Percentiles rank a stretch among this genome's conserved stretches.
Conservation (phyloP, 208 protist species). For the Trypanosoma grayi region DNA sequence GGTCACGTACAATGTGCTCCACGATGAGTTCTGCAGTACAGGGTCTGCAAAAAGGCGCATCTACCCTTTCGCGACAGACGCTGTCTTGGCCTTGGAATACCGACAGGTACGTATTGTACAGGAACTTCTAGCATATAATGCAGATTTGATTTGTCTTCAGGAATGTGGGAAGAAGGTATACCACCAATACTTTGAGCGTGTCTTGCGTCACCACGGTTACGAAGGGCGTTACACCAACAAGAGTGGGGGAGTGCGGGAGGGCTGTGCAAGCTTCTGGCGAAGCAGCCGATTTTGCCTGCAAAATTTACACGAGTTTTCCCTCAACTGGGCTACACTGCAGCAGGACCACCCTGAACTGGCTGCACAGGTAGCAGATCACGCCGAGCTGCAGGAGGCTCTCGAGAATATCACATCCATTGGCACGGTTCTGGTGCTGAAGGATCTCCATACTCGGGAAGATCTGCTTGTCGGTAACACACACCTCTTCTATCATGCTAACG, state of each 20-base stretch:
- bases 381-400: slow-evolving; percentile 68
- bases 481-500: slow-evolving; percentile 90
- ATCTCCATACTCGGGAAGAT: slow-evolving; percentile 37
- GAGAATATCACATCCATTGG: slow-evolving; percentile 59
- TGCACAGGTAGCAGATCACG: slow-evolving; percentile 29
- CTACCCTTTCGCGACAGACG: slow-evolving; percentile 85
- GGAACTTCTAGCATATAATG: slow-evolving; percentile 79
- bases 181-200: slow-evolving; percentile 57
- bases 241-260: slow-evolving; percentile 65
- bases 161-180: slow-evolving; percentile 88
- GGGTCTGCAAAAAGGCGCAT: slow-evolving; percentile 58
- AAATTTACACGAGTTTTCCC: slow-evolving; percentile 30
- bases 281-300: slow-evolving; percentile 47
- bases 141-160: slow-evolving; percentile 85
- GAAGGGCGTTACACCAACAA: slow-evolving; percentile 82
- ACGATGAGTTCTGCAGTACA: slow-evolving; percentile 84
- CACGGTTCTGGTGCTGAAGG: slow-evolving; percentile 36
- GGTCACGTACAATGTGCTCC: slow-evolving; percentile 90
- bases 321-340: slow-evolving; percentile 62
- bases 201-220: slow-evolving; percentile 57
- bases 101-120: slow-evolving; percentile 73
- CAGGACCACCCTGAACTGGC: slow-evolving; percentile 40
- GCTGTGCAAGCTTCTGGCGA: slow-evolving; percentile 68
- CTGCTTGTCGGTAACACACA: slow-evolving; percentile 89
- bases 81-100: slow-evolving; percentile 63